Percentiles rank a stretch among this genome's conserved stretches.
Conservation (phyloP, 805 yeast genomes). For the Cyberlindnera sargentensis region DNA sequence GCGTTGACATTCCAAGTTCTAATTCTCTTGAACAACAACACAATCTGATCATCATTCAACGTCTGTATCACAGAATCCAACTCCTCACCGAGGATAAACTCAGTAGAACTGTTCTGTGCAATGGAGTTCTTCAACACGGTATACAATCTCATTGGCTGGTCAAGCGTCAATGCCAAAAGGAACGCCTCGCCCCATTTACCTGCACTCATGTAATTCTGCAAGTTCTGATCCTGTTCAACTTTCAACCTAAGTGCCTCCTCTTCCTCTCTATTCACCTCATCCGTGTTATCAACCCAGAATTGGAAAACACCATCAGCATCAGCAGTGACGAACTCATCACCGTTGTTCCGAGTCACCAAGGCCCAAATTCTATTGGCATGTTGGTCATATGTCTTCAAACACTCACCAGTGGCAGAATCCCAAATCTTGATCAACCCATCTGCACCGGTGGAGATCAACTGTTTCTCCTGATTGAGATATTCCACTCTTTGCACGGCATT, state of each 20-base stretch:
- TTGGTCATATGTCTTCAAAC: slow-evolving; percentile 79
- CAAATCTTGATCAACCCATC: slow-evolving; percentile 92
- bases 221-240: slow-evolving; percentile 84
- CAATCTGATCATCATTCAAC: slow-evolving; percentile 54
- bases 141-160: slow-evolving; percentile 86
- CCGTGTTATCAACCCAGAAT: slow-evolving; percentile 85
- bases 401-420: slow-evolving; percentile 74
- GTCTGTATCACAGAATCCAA: slow-evolving; percentile 58
- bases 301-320: slow-evolving; percentile 94
- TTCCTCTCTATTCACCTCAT: slow-evolving; percentile 51
- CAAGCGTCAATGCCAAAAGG: slow-evolving; percentile 72
- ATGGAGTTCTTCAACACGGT: slow-evolving; percentile 64
- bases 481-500: slow-evolving; percentile 82
- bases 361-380: slow-evolving; percentile 97
- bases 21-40: slow-evolving; percentile 59
- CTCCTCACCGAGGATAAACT: slow-evolving; percentile 33
- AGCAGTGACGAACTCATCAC: slow-evolving; percentile 68
- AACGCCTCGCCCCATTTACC: slow-evolving; percentile 89
- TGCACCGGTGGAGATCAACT: slow-evolving; percentile 74
- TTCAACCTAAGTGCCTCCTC: slow-evolving; percentile 42
- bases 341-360: slow-evolving; percentile 56
- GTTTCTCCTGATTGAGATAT: slow-evolving; percentile 60
- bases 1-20: slow-evolving; percentile 96
- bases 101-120: slow-evolving; percentile 33
- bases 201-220: slow-evolving; percentile 63